Conservation (phyloP, 192 early-diverging fungal genomes). For the Mortierella alpina region DNA sequence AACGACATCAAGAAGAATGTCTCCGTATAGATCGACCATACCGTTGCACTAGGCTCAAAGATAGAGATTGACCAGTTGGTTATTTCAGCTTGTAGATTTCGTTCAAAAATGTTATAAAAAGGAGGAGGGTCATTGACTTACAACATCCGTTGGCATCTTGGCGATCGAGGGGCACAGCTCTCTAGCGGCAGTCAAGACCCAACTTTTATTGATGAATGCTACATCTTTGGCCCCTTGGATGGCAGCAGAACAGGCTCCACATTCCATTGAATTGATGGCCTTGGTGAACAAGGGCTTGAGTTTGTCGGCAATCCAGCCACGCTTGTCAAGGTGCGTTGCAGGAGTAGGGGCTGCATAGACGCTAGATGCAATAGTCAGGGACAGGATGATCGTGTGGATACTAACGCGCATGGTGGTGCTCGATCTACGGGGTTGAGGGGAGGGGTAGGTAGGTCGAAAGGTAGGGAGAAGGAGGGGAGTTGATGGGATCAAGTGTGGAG, state of each 20-base stretch:
- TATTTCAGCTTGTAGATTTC: background rate
- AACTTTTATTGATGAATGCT: conserved; percentile 24
- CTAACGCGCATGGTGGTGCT: conserved; percentile 16
- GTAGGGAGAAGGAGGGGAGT: background rate
- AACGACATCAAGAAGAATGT: conserved; percentile 42
- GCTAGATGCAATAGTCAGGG: conserved; percentile 12
- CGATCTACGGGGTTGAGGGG: background rate
- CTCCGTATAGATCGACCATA: conserved; percentile 55
- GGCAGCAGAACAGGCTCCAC: conserved; percentile 32
- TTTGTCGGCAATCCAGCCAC: conserved; percentile 24
- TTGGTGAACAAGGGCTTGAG: conserved; percentile 17
- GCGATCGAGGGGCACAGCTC: conserved; percentile 20
- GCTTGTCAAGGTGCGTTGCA: conserved; percentile 17
- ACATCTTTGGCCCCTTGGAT: conserved; percentile 18
- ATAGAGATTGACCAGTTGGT: background rate
- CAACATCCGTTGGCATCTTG: conserved; percentile 15
- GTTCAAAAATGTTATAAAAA: background rate
- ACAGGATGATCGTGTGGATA: conserved; percentile 17
- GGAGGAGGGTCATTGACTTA: conserved; percentile 8
- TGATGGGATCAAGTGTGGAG: background rate
- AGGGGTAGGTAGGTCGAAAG: too few species aligned
- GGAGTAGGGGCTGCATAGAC: conserved; percentile 23
- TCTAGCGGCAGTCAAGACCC: conserved; percentile 13
- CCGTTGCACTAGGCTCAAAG: conserved; percentile 52
- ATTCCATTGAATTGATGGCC: conserved; percentile 20